A percentile compares a stretch with the other conserved stretches of the same genome.
Evolutionary conservation across 352 stramenopile species (phyloP).

Genomic region (Phytophthora pini): DNA sequence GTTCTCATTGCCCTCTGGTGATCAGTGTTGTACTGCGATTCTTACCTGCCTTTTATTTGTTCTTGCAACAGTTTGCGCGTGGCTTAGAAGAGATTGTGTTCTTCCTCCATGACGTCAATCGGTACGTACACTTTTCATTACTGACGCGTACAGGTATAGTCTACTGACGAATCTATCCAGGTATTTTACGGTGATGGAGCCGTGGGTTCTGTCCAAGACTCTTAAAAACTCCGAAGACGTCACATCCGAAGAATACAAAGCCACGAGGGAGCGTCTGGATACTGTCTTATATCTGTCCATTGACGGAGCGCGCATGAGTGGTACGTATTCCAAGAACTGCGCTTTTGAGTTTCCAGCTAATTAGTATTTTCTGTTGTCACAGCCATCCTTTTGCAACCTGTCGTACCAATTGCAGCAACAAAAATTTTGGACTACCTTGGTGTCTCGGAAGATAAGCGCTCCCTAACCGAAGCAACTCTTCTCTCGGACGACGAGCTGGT

Average conservation of each 20-base stretch:
- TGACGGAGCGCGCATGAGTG: conserved; percentile 69
- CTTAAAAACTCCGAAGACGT: conserved; percentile 44
- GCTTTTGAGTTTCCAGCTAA: not conserved
- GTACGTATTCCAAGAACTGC: conserved; percentile 36
- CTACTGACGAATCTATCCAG: conserved; percentile 18
- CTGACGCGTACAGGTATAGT: not conserved
- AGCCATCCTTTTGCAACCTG: conserved; percentile 81
- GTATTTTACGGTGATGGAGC: conserved; percentile 82
- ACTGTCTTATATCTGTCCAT: conserved; percentile 79
- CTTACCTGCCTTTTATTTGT: not conserved
- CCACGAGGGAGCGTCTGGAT: conserved; percentile 55
- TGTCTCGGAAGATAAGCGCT: conserved; percentile 56
- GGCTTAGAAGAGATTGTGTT: conserved; percentile 81
- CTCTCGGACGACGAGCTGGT: conserved; percentile 37
- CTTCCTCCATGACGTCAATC: conserved; percentile 85
- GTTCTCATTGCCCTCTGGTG: conserved; percentile 13
- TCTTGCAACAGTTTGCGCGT: conserved; percentile 60
- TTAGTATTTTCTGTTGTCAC: conserved; percentile 3
- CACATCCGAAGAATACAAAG: conserved; percentile 39
- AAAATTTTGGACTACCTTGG: conserved; percentile 79
- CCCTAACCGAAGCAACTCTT: conserved; percentile 60
- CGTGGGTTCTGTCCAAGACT: conserved; percentile 79
- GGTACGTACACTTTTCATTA: conserved; percentile 29
- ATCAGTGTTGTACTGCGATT: conserved; percentile 1
- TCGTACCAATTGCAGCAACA: conserved; percentile 58